Evolutionary conservation across 2,329 filamentous ascomycete species (phyloP).

Genomic region (Myriangium duriaei): DNA sequence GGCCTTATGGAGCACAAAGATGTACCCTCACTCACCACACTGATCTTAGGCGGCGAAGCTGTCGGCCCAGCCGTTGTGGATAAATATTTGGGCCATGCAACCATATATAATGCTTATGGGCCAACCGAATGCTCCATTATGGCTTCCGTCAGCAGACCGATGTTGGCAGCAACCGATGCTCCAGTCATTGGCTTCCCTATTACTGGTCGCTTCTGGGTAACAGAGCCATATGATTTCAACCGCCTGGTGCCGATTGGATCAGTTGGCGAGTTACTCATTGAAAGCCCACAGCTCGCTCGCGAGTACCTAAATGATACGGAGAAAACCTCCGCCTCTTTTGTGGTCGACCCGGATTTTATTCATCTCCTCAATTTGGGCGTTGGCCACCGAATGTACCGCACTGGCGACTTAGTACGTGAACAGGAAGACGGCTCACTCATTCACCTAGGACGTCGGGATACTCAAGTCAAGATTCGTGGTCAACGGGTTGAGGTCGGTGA

Average conservation of each 20-base stretch:
- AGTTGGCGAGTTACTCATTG: slow-evolving; percentile 35
- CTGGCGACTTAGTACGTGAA: slow-evolving; percentile 67
- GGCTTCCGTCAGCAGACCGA: neutral
- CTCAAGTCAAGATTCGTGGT: slow-evolving; percentile 85
- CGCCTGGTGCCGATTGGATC: slow-evolving; percentile 25
- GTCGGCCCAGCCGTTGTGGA: slow-evolving; percentile 24
- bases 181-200: neutral
- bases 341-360: slow-evolving; percentile 16
- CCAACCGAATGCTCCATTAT: slow-evolving; percentile 27
- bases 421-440: slow-evolving; percentile 54
- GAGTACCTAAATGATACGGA: slow-evolving; percentile 27
- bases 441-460: slow-evolving; percentile 65
- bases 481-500: slow-evolving; percentile 89
- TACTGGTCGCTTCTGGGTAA: neutral
- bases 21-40: slow-evolving; percentile 28
- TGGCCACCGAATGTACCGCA: slow-evolving; percentile 49
- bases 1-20: slow-evolving; percentile 27
- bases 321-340: slow-evolving; percentile 21
- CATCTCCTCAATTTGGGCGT: slow-evolving; percentile 3
- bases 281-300: slow-evolving; percentile 31
- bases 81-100: slow-evolving; percentile 27
- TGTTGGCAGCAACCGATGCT: neutral
- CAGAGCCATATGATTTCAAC: neutral
- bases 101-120: slow-evolving; percentile 33
- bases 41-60: slow-evolving; percentile 34